phyloP scores from a whole-genome alignment of 192 early-diverging fungal genomes.

The Umbelopsis isabellina region DNA sequence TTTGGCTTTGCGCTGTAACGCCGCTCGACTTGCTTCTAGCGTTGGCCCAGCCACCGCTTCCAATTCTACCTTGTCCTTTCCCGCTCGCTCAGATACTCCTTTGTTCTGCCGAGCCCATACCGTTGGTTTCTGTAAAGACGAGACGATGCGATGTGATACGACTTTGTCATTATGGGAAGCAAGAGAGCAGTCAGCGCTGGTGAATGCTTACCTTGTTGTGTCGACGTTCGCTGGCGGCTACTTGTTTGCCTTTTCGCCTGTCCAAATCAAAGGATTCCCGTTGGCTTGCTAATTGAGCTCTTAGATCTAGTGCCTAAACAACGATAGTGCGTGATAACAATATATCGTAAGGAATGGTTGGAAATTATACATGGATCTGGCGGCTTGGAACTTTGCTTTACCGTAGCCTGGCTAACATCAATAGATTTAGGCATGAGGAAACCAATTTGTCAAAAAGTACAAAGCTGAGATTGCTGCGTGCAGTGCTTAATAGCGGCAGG shows the following conservation, averaged over 20 bases:
- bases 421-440: not conserved
- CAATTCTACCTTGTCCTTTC: conserved; percentile 28
- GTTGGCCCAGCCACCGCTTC: conserved; percentile 32
- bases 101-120: conserved; percentile 55
- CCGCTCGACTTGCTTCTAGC: conserved; percentile 43
- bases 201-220: not conserved
- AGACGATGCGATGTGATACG: no score
- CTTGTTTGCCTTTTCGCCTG: conserved; percentile 2
- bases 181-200: not conserved
- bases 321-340: not conserved
- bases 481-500: no score
- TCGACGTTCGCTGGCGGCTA: conserved; percentile 8
- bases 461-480: no score
- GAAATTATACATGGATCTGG: not conserved
- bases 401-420: conserved; percentile 5
- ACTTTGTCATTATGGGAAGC: not conserved
- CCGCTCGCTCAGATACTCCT: conserved; percentile 46
- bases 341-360: no score
- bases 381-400: not conserved
- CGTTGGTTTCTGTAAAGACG: conserved; percentile 43
- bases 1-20: conserved; percentile 64
- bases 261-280: conserved; percentile 12
- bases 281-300: conserved; percentile 1
- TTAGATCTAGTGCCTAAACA: not conserved
- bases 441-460: no score